Base-by-base conservation (phyloP, 2,329 filamentous ascomycete genomes). In the Aureobasidium sp. region DNA sequence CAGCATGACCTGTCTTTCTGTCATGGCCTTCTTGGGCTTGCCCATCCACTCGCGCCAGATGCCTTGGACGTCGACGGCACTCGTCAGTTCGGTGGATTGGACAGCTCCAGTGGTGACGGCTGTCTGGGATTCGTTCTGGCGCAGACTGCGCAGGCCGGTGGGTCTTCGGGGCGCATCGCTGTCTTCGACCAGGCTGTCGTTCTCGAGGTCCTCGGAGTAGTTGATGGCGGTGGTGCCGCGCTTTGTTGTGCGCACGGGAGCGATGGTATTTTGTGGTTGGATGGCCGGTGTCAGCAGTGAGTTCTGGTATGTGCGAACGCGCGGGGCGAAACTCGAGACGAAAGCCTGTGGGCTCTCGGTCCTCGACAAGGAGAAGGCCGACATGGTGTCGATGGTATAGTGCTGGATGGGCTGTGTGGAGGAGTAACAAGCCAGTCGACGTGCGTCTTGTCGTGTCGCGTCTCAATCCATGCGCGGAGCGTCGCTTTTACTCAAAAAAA, bases 31-130 rank as follows among this genome's bases (percentile, higher is more conserved):
- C 67, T 78, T 79, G 11, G 77, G 78, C 74, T 93, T 91, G 62
- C 88, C 84, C 84, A 96, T 95, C 92, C 93, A 97, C 67, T 96
- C 92, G 70, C 93, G 84, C 85, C 90, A 96, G 68, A 96, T 89
- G 62, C 90, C 89, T 73, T 96, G 92, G 19, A 95, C 80, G 23
- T 93, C 84, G 17, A 96, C 88, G 0, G 93, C 93, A 66, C 80
- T 79, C 65, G 78, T 78, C 29, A 90, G 84, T 69, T 96, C 91
- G 75, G 94, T 95, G 65, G 90, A 90, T 63, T 93, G 79, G 73
- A 89, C 90, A 65, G 92, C 89, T 50, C 83, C 78, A 54, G 64
- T 63, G 53, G 89, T 85, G 69, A 84, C 82, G 66, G 83, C 81
- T 62, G 84, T 79, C 61, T 80, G 80, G 6, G 80, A 77, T 66